These are phyloP conservation scores for Diaporthe batatas DNA, from an alignment of 2,329 filamentous ascomycete genomes.

Conservation along the genomic window DNA sequence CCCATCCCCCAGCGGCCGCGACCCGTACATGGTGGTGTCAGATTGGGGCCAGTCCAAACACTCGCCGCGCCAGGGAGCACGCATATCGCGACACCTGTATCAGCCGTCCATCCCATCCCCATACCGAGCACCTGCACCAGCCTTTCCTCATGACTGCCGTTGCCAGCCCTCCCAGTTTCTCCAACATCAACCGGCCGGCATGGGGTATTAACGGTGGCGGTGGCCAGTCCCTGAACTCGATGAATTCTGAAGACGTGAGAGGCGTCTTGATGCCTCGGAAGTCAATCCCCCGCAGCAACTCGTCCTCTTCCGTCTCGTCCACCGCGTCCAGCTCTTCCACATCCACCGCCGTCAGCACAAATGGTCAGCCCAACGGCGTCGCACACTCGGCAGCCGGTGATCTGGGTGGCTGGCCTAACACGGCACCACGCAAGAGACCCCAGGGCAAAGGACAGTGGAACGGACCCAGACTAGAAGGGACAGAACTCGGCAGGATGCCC, in stretches of 20 bases:
- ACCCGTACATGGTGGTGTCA: conserved; percentile 47
- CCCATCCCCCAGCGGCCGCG: conserved; percentile 30
- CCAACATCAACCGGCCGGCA: conserved; percentile 74
- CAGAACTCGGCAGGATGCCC: conserved; percentile 61
- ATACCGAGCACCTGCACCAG: conserved; percentile 42
- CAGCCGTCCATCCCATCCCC: conserved; percentile 43
- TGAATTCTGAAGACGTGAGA: conserved; percentile 86
- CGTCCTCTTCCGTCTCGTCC: conserved; percentile 86
- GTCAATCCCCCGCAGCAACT: conserved; percentile 87
- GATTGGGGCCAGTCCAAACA: conserved; percentile 39
- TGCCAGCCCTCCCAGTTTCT: conserved; percentile 73
- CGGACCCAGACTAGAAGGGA: conserved; percentile 60
- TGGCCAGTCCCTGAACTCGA: conserved; percentile 67
- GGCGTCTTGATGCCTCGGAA: conserved; percentile 94
- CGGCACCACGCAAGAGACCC: conserved; percentile 64
- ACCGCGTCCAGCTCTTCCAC: conserved; percentile 70
- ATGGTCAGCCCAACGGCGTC: conserved; percentile 71
- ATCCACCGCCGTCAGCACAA: conserved; percentile 74
- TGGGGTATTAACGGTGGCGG: conserved; percentile 70
- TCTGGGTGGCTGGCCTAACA: conserved; percentile 64
- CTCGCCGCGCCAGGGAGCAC: conserved; percentile 35
- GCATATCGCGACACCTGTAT: conserved; percentile 44
- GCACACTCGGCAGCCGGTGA: conserved; percentile 62
- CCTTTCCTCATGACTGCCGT: conserved; percentile 74
- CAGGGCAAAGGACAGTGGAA: conserved; percentile 66